Evolutionary conservation across 2,329 filamentous ascomycete species (phyloP).

Genomic region (Ophiosphaerella herpotricha): DNA sequence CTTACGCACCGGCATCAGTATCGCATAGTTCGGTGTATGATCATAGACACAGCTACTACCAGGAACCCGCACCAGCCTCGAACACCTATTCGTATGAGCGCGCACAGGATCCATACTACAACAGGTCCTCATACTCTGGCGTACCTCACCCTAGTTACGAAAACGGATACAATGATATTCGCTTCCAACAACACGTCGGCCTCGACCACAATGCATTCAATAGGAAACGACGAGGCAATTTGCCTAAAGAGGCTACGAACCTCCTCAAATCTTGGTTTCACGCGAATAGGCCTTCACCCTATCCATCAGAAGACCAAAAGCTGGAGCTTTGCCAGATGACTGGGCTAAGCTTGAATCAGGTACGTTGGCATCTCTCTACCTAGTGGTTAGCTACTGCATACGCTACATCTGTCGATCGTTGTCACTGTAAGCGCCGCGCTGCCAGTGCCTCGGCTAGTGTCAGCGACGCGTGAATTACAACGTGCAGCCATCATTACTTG

Average conservation of each 20-base stretch:
- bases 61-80: constrained; percentile 23
- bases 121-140: constrained; percentile 14
- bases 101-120: constrained; percentile 26
- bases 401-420: constrained; percentile 26
- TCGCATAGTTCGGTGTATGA: constrained; percentile 21
- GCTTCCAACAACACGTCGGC: constrained; percentile 36
- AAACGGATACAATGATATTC: constrained; percentile 27
- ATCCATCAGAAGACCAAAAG: constrained; percentile 88
- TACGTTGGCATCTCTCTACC: constrained; percentile 14
- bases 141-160: constrained; percentile 21
- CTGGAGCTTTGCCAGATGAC: constrained; percentile 78
- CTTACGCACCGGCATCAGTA: constrained; percentile 18
- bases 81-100: constrained; percentile 25
- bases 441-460: background rate
- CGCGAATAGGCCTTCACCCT: constrained; percentile 63
- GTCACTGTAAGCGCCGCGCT: background rate
- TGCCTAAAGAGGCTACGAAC: constrained; percentile 89
- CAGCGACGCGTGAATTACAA: background rate
- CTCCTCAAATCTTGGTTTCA: constrained; percentile 79
- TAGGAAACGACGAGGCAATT: constrained; percentile 72
- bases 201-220: constrained; percentile 43
- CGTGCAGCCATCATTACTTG: background rate
- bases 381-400: constrained; percentile 53
- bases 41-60: constrained; percentile 31
- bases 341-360: constrained; percentile 76